Conservation (phyloP, 768 basidiomycete genomes). For the Rhodotorula taiwanensis region DNA sequence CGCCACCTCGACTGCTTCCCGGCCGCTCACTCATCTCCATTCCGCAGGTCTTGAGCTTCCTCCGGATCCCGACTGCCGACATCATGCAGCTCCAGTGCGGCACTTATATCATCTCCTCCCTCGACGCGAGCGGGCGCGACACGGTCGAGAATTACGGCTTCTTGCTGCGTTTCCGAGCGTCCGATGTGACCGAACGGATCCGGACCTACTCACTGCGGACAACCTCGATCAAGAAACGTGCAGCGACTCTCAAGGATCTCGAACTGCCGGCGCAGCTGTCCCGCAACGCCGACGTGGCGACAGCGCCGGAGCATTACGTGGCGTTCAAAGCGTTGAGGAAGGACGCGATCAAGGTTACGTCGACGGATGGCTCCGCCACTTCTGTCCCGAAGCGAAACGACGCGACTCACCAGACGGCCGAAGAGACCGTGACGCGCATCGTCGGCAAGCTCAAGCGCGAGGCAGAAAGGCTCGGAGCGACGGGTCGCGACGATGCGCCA, state of each 20-base stretch:
- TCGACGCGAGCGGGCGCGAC: constrained; percentile 87
- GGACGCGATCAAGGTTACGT: constrained; percentile 19
- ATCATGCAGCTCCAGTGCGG: constrained; percentile 74
- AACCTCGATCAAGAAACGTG: constrained; percentile 40
- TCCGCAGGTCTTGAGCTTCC: constrained; percentile 77
- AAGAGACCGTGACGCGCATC: constrained; percentile 9
- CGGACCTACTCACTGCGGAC: constrained; percentile 83
- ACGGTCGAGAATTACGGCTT: constrained; percentile 76
- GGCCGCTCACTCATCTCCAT: too few relatives aligned
- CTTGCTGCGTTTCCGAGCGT: constrained; percentile 66
- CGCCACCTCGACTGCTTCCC: too few relatives aligned
- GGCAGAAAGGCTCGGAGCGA: constrained; percentile 18
- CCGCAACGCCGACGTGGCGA: not conserved
- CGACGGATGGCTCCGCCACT: not conserved
- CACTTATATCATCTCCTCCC: constrained; percentile 87
- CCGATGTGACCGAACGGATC: constrained; percentile 64
- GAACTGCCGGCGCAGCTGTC: constrained; percentile 2
- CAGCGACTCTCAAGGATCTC: constrained; percentile 12
- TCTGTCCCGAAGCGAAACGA: not conserved
- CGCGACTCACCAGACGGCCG: constrained; percentile 13
- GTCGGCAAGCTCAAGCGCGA: too few relatives aligned
- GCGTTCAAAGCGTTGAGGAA: constrained; percentile 31
- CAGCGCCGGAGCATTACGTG: constrained; percentile 15
- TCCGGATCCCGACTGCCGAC: constrained; percentile 76
- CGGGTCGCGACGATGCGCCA: constrained; percentile 4